Conservation (phyloP, 306 rosid genomes). For the Sicyos edulis region DNA sequence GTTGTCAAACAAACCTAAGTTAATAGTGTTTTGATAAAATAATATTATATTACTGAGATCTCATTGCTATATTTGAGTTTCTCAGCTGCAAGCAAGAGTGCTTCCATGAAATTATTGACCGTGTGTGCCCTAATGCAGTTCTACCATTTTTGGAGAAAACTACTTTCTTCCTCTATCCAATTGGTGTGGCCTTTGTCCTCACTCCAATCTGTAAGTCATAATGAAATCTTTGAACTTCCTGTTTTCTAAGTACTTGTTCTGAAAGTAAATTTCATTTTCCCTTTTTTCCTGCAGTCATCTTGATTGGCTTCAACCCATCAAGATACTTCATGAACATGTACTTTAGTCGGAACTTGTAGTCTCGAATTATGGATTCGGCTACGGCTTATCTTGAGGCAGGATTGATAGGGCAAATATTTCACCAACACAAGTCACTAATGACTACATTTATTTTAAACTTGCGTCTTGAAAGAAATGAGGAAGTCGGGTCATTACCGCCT, state of each 20-base stretch:
- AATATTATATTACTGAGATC: background rate
- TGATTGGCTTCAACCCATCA: conserved; percentile 98
- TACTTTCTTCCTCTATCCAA: conserved; percentile 88
- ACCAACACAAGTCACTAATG: no score
- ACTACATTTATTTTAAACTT: conserved; percentile 2
- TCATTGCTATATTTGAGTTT: conserved; percentile 6
- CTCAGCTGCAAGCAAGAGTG: background rate
- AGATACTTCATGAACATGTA: conserved; percentile 86
- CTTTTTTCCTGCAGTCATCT: conserved; percentile 58
- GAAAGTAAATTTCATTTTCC: conserved; percentile 17
- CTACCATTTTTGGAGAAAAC: conserved; percentile 95
- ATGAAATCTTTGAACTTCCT: conserved; percentile 22
- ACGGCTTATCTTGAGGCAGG: conserved; percentile 34
- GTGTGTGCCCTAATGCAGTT: conserved; percentile 50
- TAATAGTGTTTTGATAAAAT: no score
- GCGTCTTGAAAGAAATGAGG: conserved; percentile 23
- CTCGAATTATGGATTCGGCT: conserved; percentile 20
- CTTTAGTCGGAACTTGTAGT: conserved; percentile 67
- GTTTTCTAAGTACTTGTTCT: conserved; percentile 22
- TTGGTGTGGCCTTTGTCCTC: conserved; percentile 75
- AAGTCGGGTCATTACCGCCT: background rate
- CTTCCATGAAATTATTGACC: conserved; percentile 21
- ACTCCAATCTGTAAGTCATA: conserved; percentile 90
- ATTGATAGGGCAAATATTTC: conserved; percentile 30
- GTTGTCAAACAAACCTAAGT: no score